These are phyloP conservation scores for Nannizziopsis arthrosporioides DNA, from an alignment of 2,329 filamentous ascomycete species.

Conservation along the genomic window DNA sequence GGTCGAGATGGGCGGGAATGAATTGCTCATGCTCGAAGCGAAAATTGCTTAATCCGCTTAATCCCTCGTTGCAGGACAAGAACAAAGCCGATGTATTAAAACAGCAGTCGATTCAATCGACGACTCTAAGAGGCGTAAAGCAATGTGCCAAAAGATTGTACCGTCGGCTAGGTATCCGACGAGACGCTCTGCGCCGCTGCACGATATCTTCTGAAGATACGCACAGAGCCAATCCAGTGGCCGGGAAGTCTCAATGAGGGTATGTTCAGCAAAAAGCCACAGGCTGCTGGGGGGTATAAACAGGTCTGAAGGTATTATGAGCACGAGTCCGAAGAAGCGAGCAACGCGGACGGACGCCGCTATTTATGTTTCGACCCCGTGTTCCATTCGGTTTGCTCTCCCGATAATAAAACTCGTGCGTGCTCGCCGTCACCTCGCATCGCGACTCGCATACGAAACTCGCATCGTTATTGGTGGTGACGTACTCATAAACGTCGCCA, in stretches of 20 bases:
- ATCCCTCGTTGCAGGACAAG: no score
- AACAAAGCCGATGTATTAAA: neutral
- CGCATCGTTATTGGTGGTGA: conserved; percentile 6
- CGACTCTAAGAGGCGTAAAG: neutral
- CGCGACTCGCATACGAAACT: neutral
- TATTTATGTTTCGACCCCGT: conserved; percentile 2
- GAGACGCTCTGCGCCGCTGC: conserved; percentile 7
- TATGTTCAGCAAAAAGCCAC: neutral
- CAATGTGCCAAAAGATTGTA: no score
- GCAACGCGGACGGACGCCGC: neutral
- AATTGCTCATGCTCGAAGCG: neutral
- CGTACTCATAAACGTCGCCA: neutral
- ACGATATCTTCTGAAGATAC: neutral
- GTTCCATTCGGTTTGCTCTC: neutral
- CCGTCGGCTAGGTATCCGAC: neutral
- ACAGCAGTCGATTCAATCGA: conserved; percentile 1
- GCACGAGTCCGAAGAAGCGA: neutral
- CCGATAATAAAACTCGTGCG: no score
- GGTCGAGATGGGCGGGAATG: neutral
- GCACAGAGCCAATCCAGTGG: conserved; percentile 10
- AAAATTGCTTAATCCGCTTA: no score
- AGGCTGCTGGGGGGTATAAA: neutral
- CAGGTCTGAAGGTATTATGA: no score
- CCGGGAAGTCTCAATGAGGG: conserved; percentile 6
- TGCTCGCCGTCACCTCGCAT: neutral